Conservation (phyloP, 225 moss, liverwort and hornwort species). For the Takakia lepidozioides region DNA sequence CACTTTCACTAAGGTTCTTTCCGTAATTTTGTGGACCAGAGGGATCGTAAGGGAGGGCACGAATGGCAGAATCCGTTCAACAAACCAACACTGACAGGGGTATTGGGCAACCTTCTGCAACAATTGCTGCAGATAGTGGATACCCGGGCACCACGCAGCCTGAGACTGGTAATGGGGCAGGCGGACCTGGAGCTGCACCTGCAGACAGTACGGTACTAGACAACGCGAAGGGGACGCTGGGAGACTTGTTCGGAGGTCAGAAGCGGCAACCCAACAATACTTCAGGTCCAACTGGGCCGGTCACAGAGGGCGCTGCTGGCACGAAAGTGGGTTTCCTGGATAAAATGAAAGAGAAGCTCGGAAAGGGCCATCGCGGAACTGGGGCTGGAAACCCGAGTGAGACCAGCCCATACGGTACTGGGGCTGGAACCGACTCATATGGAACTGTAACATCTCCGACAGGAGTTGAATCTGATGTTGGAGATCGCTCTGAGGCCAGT, state of each 20-base stretch:
- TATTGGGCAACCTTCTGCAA: no score
- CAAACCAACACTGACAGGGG: no score
- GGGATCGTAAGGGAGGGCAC: no score
- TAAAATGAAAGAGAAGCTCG: constrained; percentile 32
- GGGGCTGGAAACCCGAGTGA: no score
- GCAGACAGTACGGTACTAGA: constrained; percentile 2
- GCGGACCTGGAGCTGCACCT: constrained; percentile 5
- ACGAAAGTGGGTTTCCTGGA: constrained; percentile 42
- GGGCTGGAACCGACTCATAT: constrained; percentile 7
- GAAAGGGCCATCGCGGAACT: neutral
- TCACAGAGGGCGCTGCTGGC: constrained; percentile 16
- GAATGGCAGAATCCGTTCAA: no score
- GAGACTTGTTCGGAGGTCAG: constrained; percentile 13
- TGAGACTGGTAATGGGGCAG: neutral
- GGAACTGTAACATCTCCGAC: neutral
- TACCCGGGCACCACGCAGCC: no score
- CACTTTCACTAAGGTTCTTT: no score
- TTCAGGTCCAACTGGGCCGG: constrained; percentile 16
- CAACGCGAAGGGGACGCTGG: neutral
- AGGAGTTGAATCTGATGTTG: constrained; percentile 15
- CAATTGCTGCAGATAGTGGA: no score
- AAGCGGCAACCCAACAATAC: constrained; percentile 14
- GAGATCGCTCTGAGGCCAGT: constrained; percentile 4
- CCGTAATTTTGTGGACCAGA: no score
- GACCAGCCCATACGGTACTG: constrained; percentile 6